These are phyloP conservation scores for Yamadazyma triangularis DNA, from an alignment of 1,139 yeast species.

Conservation along the genomic window DNA sequence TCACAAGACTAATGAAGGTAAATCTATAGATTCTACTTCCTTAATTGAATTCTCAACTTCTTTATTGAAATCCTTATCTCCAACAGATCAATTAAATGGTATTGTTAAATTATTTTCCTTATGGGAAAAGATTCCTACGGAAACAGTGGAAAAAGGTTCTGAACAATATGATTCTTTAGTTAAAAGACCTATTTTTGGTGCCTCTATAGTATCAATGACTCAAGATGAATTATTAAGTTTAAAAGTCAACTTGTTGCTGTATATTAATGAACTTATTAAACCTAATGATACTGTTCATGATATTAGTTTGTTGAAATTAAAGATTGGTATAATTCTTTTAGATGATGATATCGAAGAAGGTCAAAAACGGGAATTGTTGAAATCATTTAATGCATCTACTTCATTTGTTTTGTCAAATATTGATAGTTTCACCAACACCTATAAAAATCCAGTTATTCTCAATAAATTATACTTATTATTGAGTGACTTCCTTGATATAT, in stretches of 20 bases:
- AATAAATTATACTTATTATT: constrained; percentile 43
- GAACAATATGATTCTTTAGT: constrained; percentile 35
- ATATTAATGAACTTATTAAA: constrained; percentile 19
- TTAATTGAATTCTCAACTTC: constrained; percentile 68
- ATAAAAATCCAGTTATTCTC: constrained; percentile 16
- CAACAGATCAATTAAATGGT: constrained; percentile 65
- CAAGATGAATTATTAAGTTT: constrained; percentile 46
- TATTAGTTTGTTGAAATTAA: constrained; percentile 46
- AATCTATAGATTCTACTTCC: no score
- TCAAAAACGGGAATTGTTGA: constrained; percentile 28
- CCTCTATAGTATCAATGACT: constrained; percentile 49
- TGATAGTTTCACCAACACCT: constrained; percentile 18
- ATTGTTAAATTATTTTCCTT: constrained; percentile 51
- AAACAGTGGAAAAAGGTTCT: constrained; percentile 33
- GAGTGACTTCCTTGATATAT: constrained; percentile 57
- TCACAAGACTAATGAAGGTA: constrained; percentile 48
- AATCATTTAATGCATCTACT: constrained; percentile 40
- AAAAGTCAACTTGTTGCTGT: constrained; percentile 21
- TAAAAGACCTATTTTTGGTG: constrained; percentile 61
- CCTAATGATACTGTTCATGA: constrained; percentile 37
- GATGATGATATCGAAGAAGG: constrained; percentile 35
- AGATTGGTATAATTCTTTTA: constrained; percentile 52
- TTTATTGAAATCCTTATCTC: constrained; percentile 62
- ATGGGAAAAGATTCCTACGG: constrained; percentile 48
- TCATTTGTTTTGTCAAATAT: constrained; percentile 33